Conservation (phyloP, 352 stramenopile species). For the Pythium diclinum region DNA sequence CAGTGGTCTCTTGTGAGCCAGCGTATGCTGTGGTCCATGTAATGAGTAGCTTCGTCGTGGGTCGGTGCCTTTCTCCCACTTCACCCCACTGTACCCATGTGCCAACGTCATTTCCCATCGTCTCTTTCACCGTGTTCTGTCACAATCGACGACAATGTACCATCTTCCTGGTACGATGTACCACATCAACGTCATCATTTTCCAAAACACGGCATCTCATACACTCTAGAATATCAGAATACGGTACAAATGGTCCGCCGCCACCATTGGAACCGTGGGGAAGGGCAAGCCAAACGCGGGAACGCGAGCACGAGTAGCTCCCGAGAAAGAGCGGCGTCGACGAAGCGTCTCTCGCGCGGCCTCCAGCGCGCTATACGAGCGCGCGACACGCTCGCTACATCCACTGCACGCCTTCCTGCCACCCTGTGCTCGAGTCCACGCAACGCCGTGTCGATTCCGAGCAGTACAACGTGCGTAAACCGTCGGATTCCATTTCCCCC, state of each 20-base stretch:
- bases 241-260: slow-evolving; percentile 8
- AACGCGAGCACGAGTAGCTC: not conserved
- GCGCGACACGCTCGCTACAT: not conserved
- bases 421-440: not conserved
- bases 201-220: slow-evolving; percentile 7
- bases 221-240: slow-evolving; percentile 16
- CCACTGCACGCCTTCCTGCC: not conserved
- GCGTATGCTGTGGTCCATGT: too few relatives aligned
- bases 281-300: slow-evolving; percentile 6
- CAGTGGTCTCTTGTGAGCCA: too few relatives aligned
- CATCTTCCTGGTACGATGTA: slow-evolving; percentile 10
- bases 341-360: slow-evolving; percentile 2
- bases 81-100: not conserved
- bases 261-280: slow-evolving; percentile 23
- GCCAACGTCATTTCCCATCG: not conserved
- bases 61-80: not conserved
- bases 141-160: slow-evolving; percentile 7
- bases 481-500: not conserved
- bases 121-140: slow-evolving; percentile 7
- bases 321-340: not conserved
- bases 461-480: not conserved
- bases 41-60: not conserved
- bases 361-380: not conserved
- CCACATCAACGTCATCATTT: not conserved
- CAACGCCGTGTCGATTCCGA: not conserved